Conservation (phyloP, 139 green algal species). For the Coelastrella sp. region DNA sequence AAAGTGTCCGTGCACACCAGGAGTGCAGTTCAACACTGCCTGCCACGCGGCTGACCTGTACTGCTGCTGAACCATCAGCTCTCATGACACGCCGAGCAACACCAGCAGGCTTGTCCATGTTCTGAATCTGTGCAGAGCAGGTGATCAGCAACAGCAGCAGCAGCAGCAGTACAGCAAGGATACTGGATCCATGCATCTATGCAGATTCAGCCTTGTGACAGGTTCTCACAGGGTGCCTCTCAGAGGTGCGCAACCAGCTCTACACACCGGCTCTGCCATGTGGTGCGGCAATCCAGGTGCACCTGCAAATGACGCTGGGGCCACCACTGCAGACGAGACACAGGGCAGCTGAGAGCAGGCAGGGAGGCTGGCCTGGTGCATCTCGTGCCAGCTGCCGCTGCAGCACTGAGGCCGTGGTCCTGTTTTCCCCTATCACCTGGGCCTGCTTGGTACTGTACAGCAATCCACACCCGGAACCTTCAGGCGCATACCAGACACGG, state of each 20-base stretch:
- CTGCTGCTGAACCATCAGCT: background rate
- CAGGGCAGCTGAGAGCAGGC: no score
- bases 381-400: background rate
- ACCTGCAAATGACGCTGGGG: no score
- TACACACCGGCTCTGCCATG: no score
- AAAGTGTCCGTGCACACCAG: no score
- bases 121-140: background rate
- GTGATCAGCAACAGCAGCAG: background rate
- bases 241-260: no score
- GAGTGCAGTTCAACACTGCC: background rate
- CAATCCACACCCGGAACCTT: slow-evolving; percentile 22
- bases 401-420: background rate
- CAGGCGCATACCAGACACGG: slow-evolving; percentile 25
- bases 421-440: slow-evolving; percentile 17
- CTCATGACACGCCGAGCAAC: slow-evolving; percentile 24
- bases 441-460: slow-evolving; percentile 43
- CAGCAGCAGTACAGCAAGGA: background rate
- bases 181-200: no score
- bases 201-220: no score
- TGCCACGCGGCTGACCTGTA: slow-evolving; percentile 8
- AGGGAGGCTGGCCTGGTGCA: no score
- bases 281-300: no score
- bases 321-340: no score
- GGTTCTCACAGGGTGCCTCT: no score
- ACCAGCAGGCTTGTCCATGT: slow-evolving; percentile 43